These are phyloP conservation scores for Dichotomocladium elegans DNA, from an alignment of 371 early-diverging fungal genomes.

Conservation along the genomic window DNA sequence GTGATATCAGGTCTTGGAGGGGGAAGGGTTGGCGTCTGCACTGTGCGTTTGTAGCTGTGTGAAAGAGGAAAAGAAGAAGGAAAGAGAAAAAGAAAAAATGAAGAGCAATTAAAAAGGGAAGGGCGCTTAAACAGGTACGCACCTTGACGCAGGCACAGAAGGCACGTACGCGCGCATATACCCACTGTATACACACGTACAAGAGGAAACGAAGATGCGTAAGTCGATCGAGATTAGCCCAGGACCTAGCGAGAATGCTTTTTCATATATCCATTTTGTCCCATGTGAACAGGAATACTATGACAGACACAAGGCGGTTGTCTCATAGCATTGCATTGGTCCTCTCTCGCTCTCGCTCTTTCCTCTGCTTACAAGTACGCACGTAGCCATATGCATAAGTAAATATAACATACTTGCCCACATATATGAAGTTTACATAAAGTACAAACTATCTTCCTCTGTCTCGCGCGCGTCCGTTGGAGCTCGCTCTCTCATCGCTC, in stretches of 20 bases:
- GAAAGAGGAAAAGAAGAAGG: conserved; percentile 11
- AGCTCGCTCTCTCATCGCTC: no score
- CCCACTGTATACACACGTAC: no score
- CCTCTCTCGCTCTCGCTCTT: not conserved
- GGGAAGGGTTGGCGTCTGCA: no score
- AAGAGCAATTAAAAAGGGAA: conserved; percentile 12
- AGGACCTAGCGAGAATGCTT: conserved; percentile 19
- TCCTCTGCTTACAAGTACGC: conserved; percentile 4
- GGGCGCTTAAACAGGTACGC: no score
- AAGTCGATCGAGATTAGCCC: no score
- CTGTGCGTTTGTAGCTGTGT: no score
- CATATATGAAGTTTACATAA: conserved; percentile 11
- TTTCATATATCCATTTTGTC: conserved; percentile 38
- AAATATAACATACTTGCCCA: conserved; percentile 7
- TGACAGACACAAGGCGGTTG: no score
- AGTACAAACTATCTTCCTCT: no score
- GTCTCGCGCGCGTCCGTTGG: no score
- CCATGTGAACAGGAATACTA: conserved; percentile 4
- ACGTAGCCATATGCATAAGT: not conserved
- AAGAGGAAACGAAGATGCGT: no score
- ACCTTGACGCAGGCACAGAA: no score
- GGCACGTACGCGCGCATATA: not conserved
- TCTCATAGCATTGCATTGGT: no score
- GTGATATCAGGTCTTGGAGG: conserved; percentile 7
- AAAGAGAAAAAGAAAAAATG: conserved; percentile 16